Percentiles rank a stretch among this genome's conserved stretches.
phyloP scores from a whole-genome alignment of 148 eudicot genomes.

The Amaranthus hypochondriacus region DNA sequence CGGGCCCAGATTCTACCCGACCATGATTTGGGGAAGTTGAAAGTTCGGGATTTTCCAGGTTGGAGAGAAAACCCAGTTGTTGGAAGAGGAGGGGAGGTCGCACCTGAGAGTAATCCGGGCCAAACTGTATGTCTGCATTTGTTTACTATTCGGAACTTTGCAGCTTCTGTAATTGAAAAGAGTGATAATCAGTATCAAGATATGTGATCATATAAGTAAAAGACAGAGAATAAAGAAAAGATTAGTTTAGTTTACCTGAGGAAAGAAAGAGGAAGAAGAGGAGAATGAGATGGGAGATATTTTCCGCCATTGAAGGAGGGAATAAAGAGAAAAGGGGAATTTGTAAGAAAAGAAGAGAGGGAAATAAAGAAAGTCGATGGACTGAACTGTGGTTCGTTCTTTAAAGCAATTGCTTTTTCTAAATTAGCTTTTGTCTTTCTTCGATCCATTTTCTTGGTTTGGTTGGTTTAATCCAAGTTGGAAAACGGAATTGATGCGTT shows the following conservation, averaged over 20 bases:
- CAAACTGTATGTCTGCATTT: slow-evolving; percentile 72
- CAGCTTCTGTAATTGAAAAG: slow-evolving; percentile 31
- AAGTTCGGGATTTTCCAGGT: slow-evolving; percentile 49
- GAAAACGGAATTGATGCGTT: no score
- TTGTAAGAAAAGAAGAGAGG: neutral
- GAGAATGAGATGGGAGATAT: slow-evolving; percentile 23
- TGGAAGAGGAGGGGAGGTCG: slow-evolving; percentile 50
- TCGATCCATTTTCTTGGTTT: no score
- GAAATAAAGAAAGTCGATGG: neutral
- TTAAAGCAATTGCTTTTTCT: no score
- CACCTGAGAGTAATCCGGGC: slow-evolving; percentile 96
- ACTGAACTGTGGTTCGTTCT: no score
- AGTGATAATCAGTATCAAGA: neutral
- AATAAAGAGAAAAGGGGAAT: slow-evolving; percentile 9
- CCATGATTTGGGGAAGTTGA: slow-evolving; percentile 60
- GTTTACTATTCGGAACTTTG: slow-evolving; percentile 68
- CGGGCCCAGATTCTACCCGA: slow-evolving; percentile 98
- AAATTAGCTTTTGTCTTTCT: no score
- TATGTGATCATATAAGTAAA: neutral
- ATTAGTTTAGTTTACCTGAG: slow-evolving; percentile 27
- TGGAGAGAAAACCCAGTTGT: slow-evolving; percentile 80
- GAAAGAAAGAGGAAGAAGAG: slow-evolving; percentile 25
- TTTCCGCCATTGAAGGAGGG: slow-evolving; percentile 33
- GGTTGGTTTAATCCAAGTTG: no score
- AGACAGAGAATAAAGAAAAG: neutral